Evolutionary conservation across 2,329 filamentous ascomycete genomes (phyloP), one percentile per base, ranked within the genome.

Genomic region (Clonostachys sp.): DNA sequence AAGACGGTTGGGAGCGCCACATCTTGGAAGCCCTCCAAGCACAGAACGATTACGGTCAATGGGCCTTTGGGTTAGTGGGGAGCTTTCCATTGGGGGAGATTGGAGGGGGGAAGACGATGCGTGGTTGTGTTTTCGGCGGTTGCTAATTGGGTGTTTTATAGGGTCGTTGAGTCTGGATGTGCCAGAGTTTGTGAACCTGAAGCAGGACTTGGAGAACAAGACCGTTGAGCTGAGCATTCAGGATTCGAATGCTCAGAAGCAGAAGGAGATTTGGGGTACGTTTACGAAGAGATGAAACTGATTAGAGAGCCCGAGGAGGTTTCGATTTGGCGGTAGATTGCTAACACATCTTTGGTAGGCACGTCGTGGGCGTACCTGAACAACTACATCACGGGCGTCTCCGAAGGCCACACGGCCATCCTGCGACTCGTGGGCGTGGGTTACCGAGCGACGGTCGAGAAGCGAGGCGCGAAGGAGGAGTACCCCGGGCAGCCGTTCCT

Each of bases 231-330:
- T 99, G 54, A 81, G 75, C 47, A 82, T 99, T 12, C 67, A 84
- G 60, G 80, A 97, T 66, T 67, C 74, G 16, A 71, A 81, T 16
- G 67, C 82, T 46, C 85, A 84, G 70, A 76, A 88, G 53, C 92
- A 97, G 69, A 85, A 86, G 63, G 88, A 88, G 67, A 97, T 97
- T 91, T 97, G 94, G 94, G 94, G 92, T 96, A 57, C 46, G 68
- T 66, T 48, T 44, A 33, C 16, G 14, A 5, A 39, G 36, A n/a
- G 6, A 18, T 39, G 14, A 3, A n/a, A 39, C 5, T 5, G 17
- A n/a, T 39, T 39, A 6, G 7, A n/a, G 36, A n/a, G 2, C 9
- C 36, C 17, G 17, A 34, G 12, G 12, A 34, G 17, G 10, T n/a
- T n/a, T n/a, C n/a, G 24, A 24, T 9, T 30, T 30, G 24, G 2